Conservation (phyloP, 805 yeast species). For the Yarrowia yakushimensis region DNA sequence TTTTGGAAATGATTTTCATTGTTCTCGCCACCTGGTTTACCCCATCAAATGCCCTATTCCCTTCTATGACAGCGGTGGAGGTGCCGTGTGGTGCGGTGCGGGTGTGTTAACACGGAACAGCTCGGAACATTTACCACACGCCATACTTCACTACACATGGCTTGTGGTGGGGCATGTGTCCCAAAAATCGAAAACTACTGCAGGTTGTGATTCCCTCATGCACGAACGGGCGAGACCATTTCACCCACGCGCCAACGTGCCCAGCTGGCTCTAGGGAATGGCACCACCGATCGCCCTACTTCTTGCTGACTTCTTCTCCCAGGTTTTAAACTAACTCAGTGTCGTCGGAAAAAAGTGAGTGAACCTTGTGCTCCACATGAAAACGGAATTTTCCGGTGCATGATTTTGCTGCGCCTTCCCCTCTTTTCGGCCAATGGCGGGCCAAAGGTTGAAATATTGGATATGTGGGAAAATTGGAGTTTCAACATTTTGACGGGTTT, state of each 20-base stretch:
- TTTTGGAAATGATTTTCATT: too few relatives aligned
- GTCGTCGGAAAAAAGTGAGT: conserved; percentile 44
- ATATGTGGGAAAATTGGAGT: background rate
- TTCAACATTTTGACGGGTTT: background rate
- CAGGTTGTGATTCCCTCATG: background rate
- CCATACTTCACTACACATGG: background rate
- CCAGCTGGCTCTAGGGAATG: background rate
- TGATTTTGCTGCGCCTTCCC: conserved; percentile 16
- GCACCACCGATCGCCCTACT: background rate
- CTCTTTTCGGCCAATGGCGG: conserved; percentile 20
- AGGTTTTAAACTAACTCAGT: conserved; percentile 32
- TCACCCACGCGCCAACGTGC: background rate
- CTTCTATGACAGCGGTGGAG: background rate
- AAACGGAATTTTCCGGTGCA: conserved; percentile 23
- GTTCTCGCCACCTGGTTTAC: background rate
- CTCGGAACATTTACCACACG: conserved; percentile 13
- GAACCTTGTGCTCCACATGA: conserved; percentile 23
- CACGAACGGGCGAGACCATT: too few relatives aligned
- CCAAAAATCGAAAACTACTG: background rate
- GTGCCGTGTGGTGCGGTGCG: background rate
- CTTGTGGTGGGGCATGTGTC: background rate
- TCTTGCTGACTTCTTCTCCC: background rate
- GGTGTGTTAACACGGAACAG: background rate
- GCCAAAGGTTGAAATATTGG: conserved; percentile 4
- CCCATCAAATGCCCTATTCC: background rate